Conservation (phyloP, 225 moss, liverwort and hornwort genomes). For the Polytrichum formosum region DNA sequence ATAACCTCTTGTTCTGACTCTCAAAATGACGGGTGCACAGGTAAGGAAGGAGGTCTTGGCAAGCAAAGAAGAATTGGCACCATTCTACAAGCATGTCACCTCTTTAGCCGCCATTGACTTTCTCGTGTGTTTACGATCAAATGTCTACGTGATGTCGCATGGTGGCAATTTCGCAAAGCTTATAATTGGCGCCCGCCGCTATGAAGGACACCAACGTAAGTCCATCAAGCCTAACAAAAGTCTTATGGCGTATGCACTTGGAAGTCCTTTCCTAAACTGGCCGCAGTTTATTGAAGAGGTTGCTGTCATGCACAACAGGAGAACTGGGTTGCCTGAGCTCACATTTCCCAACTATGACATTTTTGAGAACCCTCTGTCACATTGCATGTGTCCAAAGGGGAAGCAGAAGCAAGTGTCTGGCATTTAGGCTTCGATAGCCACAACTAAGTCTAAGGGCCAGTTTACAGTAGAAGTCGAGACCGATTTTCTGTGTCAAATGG, state of each 20-base stretch:
- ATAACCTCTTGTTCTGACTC: neutral
- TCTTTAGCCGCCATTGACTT: constrained; percentile 49
- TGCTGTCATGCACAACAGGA: constrained; percentile 37
- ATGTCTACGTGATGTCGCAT: constrained; percentile 63
- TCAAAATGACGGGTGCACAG: constrained; percentile 11
- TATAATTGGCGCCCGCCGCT: constrained; percentile 36
- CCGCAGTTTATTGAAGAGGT: constrained; percentile 25
- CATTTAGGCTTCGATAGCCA: no score
- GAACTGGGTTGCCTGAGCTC: constrained; percentile 49
- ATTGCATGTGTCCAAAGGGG: constrained; percentile 43
- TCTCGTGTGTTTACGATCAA: constrained; percentile 42
- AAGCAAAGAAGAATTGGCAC: constrained; percentile 42
- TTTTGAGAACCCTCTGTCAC: constrained; percentile 54
- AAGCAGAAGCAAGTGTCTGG: no score
- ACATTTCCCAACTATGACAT: constrained; percentile 47
- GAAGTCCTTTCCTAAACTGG: constrained; percentile 49
- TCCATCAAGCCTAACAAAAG: constrained; percentile 62
- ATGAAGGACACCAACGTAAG: constrained; percentile 27
- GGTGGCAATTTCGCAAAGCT: constrained; percentile 67
- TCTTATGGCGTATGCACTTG: constrained; percentile 39
- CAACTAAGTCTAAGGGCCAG: no score
- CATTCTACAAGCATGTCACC: constrained; percentile 46
- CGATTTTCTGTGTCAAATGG: no score
- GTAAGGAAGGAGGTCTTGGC: constrained; percentile 38
- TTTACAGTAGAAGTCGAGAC: no score